Evolutionary conservation across 2,329 filamentous ascomycete species (phyloP).

Genomic region (Sclerotinia sclerotiorum): DNA sequence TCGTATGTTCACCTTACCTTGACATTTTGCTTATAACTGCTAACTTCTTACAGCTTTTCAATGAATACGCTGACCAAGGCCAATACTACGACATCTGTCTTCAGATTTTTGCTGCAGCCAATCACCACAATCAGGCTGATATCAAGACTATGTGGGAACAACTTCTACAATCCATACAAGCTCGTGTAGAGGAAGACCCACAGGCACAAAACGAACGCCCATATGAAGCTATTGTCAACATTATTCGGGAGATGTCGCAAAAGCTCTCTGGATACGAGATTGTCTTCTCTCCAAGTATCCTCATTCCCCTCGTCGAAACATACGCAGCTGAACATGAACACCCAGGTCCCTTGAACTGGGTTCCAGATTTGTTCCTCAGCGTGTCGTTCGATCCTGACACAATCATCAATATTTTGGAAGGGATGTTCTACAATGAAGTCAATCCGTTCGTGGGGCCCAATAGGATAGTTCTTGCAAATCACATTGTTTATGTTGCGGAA

Average conservation of each 20-base stretch:
- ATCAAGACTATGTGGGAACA: conserved; percentile 83
- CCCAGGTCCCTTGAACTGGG: conserved; percentile 45
- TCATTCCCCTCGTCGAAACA: conserved; percentile 62
- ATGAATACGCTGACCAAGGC: conserved; percentile 84
- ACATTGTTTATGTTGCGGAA: conserved; percentile 60
- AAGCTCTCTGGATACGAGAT: conserved; percentile 64
- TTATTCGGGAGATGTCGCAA: conserved; percentile 64
- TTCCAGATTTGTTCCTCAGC: conserved; percentile 62
- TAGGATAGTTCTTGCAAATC: conserved; percentile 56
- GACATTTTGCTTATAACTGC: not conserved
- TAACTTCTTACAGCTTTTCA: conserved; percentile 68
- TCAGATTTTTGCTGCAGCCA: conserved; percentile 86
- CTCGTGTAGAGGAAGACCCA: conserved; percentile 42
- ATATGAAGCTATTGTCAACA: conserved; percentile 68
- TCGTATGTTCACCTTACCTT: conserved; percentile 54
- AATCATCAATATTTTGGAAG: conserved; percentile 61
- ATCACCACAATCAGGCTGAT: conserved; percentile 83
- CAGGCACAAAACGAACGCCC: conserved; percentile 51
- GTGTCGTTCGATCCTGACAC: conserved; percentile 61
- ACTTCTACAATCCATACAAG: conserved; percentile 71
- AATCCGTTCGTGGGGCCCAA: conserved; percentile 61
- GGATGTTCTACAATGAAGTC: conserved; percentile 66
- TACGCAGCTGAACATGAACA: conserved; percentile 63
- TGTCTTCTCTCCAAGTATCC: conserved; percentile 61
- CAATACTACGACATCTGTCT: conserved; percentile 93